These are phyloP conservation scores for Leonotis leonurus DNA, from an alignment of 257 asterid species.

Conservation along the genomic window DNA sequence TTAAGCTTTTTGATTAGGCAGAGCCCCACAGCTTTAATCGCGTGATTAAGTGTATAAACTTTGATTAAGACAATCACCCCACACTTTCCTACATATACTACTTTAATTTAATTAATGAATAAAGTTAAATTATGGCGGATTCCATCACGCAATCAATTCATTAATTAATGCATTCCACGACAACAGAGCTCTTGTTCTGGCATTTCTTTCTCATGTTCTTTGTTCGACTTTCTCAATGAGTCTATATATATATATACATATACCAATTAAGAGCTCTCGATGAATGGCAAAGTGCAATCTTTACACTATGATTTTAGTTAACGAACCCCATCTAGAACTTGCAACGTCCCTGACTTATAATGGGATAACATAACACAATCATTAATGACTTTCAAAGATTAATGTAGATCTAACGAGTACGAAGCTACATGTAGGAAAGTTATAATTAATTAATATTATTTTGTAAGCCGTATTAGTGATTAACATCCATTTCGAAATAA, in stretches of 20 bases:
- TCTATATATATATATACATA: too few relatives aligned
- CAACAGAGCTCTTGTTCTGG: background rate
- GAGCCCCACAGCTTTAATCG: constrained; percentile 35
- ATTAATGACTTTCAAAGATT: background rate
- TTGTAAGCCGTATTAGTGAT: too few relatives aligned
- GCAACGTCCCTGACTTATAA: too few relatives aligned
- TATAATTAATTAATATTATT: too few relatives aligned
- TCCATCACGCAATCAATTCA: too few relatives aligned
- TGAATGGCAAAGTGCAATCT: constrained; percentile 25
- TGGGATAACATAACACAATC: background rate
- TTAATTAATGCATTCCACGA: too few relatives aligned
- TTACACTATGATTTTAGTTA: constrained; percentile 20
- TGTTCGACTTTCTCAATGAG: background rate
- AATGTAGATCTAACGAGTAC: background rate
- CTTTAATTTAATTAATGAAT: background rate
- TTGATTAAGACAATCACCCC: constrained; percentile 23
- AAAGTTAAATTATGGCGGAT: background rate
- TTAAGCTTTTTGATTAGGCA: constrained; percentile 12
- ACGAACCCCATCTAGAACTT: background rate
- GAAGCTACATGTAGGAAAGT: too few relatives aligned
- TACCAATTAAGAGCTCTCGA: constrained; percentile 12
- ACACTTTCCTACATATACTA: background rate
- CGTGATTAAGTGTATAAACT: constrained; percentile 29
- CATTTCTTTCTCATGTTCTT: background rate
- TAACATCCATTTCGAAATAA: too few relatives aligned